Evolutionary conservation across 176 grass and related monocot species (phyloP).

Genomic region (Oryza rufipogon): DNA sequence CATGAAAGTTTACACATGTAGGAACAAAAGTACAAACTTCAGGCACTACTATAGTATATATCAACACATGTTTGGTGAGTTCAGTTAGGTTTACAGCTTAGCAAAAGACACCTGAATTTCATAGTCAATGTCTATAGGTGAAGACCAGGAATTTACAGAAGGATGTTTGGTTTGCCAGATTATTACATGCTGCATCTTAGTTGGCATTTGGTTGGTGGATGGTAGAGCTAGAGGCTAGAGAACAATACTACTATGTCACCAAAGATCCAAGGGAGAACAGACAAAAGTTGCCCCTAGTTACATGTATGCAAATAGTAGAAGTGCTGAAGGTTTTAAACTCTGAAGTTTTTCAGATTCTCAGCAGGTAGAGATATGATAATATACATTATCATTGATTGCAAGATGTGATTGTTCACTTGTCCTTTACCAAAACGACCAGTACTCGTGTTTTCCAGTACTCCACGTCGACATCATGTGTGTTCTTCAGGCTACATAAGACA

Average conservation of each 20-base stretch:
- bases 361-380: conserved; percentile 6
- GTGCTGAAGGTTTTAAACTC: conserved; percentile 4
- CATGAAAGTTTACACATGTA: neutral
- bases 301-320: neutral
- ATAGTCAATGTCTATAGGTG: neutral
- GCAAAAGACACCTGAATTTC: neutral
- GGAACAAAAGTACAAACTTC: neutral
- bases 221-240: conserved; percentile 1
- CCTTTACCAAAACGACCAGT: neutral
- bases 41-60: neutral
- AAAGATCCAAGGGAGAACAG: conserved; percentile 18
- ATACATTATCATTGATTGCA: conserved; percentile 29
- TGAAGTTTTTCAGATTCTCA: neutral
- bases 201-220: conserved; percentile 38
- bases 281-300: neutral
- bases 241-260: conserved; percentile 19
- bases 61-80: neutral
- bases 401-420: neutral
- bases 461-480: neutral
- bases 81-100: neutral
- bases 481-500: neutral
- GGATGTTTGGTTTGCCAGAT: neutral
- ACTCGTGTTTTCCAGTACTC: neutral
- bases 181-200: conserved; percentile 26
- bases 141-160: neutral